A percentile compares a stretch with the other conserved stretches of the same genome.
Conservation (phyloP, 768 basidiomycete genomes). For the Tephrocybe sp. region DNA sequence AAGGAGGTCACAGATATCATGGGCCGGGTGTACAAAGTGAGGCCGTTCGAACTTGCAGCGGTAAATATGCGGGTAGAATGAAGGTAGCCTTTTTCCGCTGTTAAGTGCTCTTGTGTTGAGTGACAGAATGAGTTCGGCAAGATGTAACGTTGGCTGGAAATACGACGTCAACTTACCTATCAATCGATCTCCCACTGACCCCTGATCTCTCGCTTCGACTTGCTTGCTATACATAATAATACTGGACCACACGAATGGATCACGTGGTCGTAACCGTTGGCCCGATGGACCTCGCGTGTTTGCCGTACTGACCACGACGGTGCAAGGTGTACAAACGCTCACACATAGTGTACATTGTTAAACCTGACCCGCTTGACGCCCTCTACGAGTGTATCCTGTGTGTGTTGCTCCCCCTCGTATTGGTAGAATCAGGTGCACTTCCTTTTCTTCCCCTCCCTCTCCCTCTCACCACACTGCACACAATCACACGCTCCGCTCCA, state of each 20-base stretch:
- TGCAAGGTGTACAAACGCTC: constrained; percentile 48
- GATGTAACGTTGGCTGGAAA: constrained; percentile 98
- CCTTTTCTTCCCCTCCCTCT: neutral
- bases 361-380: constrained; percentile 87
- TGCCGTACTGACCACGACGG: constrained; percentile 83
- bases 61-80: constrained; percentile 99
- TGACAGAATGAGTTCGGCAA: constrained; percentile 99
- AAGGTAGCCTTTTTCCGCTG: constrained; percentile 99
- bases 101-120: constrained; percentile 89
- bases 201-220: constrained; percentile 97
- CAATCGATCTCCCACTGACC: constrained; percentile 96
- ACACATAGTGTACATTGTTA: constrained; percentile 90
- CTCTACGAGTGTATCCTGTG: constrained; percentile 98
- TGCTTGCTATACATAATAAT: too few species aligned
- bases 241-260: too few species aligned
- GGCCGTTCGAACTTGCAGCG: constrained; percentile 82
- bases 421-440: constrained; percentile 93
- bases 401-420: constrained; percentile 97
- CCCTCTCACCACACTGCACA: neutral
- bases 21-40: constrained; percentile 85
- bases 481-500: neutral
- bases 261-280: too few species aligned
- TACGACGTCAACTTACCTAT: constrained; percentile 92
- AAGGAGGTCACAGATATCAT: constrained; percentile 91
- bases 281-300: constrained; percentile 95